Conservation (phyloP, 306 rosid genomes). For the Sechiopsis laciniata region DNA sequence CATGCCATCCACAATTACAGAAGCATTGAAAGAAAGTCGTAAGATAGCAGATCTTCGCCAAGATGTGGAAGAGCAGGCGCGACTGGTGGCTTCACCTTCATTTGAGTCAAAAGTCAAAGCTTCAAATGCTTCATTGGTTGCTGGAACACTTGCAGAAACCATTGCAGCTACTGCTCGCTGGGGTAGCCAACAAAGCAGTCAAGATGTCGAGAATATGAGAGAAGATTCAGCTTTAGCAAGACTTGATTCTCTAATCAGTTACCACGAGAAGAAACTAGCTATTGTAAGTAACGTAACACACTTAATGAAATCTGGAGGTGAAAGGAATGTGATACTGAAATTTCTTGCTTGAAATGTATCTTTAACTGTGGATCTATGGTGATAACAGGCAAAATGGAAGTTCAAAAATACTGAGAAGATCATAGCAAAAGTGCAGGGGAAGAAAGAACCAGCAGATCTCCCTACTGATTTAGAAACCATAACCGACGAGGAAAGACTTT, state of each 20-base stretch:
- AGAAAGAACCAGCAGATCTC: conserved; percentile 59
- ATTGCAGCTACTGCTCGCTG: conserved; percentile 76
- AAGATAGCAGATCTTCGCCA: conserved; percentile 52
- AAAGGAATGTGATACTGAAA: conserved; percentile 9
- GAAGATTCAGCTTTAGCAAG: conserved; percentile 56
- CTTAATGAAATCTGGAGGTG: conserved; percentile 23
- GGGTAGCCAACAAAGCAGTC: conserved; percentile 53
- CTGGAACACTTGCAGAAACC: conserved; percentile 92
- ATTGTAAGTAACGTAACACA: conserved; percentile 46
- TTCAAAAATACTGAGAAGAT: conserved; percentile 65
- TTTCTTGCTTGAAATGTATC: conserved; percentile 19
- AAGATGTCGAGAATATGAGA: conserved; percentile 57
- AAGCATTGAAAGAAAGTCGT: conserved; percentile 57
- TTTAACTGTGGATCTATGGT: conserved; percentile 31
- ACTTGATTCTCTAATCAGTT: conserved; percentile 44
- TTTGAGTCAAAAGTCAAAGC: conserved; percentile 35
- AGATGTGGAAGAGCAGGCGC: conserved; percentile 70
- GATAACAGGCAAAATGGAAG: conserved; percentile 62
- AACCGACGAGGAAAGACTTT: conserved; percentile 70
- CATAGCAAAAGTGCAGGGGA: conserved; percentile 59
- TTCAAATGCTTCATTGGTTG: conserved; percentile 46
- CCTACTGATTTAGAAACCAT: conserved; percentile 84
- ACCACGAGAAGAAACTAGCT: conserved; percentile 54
- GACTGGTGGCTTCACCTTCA: conserved; percentile 43
- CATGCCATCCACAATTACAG: conserved; percentile 63